phyloP scores from a whole-genome alignment of 1,284 basidiomycete species.

The Trichosporon faecale region DNA sequence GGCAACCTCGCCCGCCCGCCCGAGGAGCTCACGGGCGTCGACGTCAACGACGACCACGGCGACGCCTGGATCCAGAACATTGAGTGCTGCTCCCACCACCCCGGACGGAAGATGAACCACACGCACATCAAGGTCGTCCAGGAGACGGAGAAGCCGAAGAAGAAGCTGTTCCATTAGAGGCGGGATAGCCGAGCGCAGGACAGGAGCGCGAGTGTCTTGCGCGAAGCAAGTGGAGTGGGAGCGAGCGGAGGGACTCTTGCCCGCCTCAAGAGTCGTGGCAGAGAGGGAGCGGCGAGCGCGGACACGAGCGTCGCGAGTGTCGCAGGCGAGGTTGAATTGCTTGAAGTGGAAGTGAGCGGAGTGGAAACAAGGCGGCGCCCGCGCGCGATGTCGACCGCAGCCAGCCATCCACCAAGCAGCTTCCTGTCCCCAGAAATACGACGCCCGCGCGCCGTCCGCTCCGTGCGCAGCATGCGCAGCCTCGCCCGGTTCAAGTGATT shows the following conservation, averaged over 20 bases:
- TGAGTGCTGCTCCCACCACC: slow-evolving; percentile 62
- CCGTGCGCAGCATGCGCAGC: not conserved
- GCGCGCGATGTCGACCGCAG: no score
- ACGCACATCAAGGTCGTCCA: slow-evolving; percentile 53
- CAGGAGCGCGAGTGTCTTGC: no score
- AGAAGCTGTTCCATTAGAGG: slow-evolving; percentile 51
- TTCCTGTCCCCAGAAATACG: no score
- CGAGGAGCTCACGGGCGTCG: slow-evolving; percentile 44
- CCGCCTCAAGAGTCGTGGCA: no score
- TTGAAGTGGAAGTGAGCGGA: no score
- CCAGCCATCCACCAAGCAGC: no score
- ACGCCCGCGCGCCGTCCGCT: no score
- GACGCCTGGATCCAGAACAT: slow-evolving; percentile 68
- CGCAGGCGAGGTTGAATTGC: no score
- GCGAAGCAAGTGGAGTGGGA: not conserved
- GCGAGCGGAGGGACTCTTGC: no score
- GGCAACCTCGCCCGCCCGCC: slow-evolving; percentile 52
- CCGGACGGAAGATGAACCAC: slow-evolving; percentile 48
- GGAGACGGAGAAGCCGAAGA: slow-evolving; percentile 51
- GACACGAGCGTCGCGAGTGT: no score
- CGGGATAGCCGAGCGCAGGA: not conserved
- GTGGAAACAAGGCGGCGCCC: no score
- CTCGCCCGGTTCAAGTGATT: not conserved
- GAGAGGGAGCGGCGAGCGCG: no score
- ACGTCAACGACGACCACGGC: slow-evolving; percentile 47